phyloP scores from a whole-genome alignment of 1,284 basidiomycete genomes.

The Tilletia caries region DNA sequence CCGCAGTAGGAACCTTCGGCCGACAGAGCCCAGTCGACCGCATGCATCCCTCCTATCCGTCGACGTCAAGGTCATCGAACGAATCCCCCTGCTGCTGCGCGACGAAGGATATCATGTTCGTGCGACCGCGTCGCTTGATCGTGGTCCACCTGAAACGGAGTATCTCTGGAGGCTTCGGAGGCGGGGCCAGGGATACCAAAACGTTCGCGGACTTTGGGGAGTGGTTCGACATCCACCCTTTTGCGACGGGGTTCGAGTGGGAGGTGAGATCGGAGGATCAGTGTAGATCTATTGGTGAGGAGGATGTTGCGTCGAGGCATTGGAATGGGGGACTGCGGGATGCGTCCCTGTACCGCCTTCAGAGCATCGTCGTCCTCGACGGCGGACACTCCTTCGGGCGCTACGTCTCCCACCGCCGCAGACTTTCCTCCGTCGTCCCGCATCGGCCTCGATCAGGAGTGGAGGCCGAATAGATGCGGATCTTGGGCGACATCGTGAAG shows the following conservation, averaged over 20 bases:
- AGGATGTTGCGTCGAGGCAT: background rate
- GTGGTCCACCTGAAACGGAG: slow-evolving; percentile 48
- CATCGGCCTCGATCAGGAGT: slow-evolving; percentile 3
- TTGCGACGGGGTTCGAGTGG: slow-evolving; percentile 35
- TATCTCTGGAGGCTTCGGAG: slow-evolving; percentile 34
- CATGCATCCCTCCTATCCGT: background rate
- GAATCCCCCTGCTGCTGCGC: slow-evolving; percentile 25
- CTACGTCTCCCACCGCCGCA: slow-evolving; percentile 46
- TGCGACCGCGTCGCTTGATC: slow-evolving; percentile 37
- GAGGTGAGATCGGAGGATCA: slow-evolving; percentile 17
- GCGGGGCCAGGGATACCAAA: slow-evolving; percentile 40
- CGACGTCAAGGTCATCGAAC: slow-evolving; percentile 17
- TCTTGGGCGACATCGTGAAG: slow-evolving; percentile 46
- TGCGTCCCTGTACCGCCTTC: slow-evolving; percentile 28
- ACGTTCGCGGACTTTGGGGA: slow-evolving; percentile 42
- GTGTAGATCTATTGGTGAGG: background rate
- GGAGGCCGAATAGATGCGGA: slow-evolving; percentile 37
- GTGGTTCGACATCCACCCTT: slow-evolving; percentile 37
- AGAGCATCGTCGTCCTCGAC: slow-evolving; percentile 47
- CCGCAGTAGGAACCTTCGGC: no score
- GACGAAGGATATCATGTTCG: slow-evolving; percentile 51
- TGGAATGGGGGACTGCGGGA: background rate
- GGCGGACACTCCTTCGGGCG: slow-evolving; percentile 50
- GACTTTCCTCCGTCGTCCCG: slow-evolving; percentile 7
- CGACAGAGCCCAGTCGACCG: no score